Base-by-base conservation (phyloP, 352 stramenopile genomes). In the Globisporangium iwayamae region DNA sequence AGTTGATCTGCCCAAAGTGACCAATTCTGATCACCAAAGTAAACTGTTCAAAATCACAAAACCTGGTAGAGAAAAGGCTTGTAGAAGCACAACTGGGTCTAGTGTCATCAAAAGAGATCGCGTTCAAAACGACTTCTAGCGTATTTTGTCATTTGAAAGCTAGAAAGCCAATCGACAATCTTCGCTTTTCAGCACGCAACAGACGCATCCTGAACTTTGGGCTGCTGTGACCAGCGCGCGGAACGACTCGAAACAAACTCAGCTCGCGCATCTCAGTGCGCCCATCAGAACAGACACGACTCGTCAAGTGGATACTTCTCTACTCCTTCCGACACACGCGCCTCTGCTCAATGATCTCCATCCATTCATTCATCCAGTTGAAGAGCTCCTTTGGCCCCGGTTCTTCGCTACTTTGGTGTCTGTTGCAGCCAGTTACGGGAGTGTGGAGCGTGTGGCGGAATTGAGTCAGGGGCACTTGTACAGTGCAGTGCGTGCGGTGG, bases 161-260 rank as follows among this genome's bases (percentile, higher is more conserved):
- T 39, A 3, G 9, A 13, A 36, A 36, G 32, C 6, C 4, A 36
- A 36, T 1, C 22, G 22, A 25, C 22, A 25, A 25, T 25, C 22
- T 25, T 25, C 22, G 32, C 4, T 36, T 7, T 4, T 7, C 32
- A 36, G 32, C 32, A 8, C 32, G 32, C 32, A 36, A 36, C 32
- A 36, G 4, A 36, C 32, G 6, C 32, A 36, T 54, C 48, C 48
- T 54, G 20, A 22, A 52, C 48, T 25, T 4, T 13, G 47, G 3
- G 13, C 7, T 2, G 30, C 20, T 48, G 34, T 11, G 36, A 50
- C 36, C 54, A 60, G 54, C 36, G 20, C 36, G 20, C 22, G 36
- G 38, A 60, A 60, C 54, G 54, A 60, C 54, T 60, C 38, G 38
- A 60, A 60, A 38, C 51, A 34, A 57, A 57, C 30, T 18, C 30